Evolutionary conservation across 2,329 filamentous ascomycete genomes (phyloP).

Genomic region (Coniochaeta hoffmannii): DNA sequence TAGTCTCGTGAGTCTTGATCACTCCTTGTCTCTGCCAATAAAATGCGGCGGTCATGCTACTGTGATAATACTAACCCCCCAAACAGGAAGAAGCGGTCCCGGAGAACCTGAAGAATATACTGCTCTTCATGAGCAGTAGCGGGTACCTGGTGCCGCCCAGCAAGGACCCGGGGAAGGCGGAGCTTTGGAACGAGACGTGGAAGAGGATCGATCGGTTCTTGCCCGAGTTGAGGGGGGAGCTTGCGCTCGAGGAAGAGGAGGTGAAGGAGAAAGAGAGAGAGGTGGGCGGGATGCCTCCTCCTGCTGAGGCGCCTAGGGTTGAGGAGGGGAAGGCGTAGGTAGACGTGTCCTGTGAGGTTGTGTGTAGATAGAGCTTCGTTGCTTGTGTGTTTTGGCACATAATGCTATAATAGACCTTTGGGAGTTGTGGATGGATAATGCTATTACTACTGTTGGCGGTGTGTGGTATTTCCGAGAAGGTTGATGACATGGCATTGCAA

Average conservation of each 20-base stretch:
- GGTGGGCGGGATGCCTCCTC: no score
- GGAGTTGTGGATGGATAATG: background rate
- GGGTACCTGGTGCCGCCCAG: slow-evolving; percentile 71
- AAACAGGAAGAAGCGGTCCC: slow-evolving; percentile 83
- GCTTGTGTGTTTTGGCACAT: background rate
- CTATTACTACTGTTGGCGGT: background rate
- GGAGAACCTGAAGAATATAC: slow-evolving; percentile 91
- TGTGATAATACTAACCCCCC: background rate
- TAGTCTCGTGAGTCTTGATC: slow-evolving; percentile 69
- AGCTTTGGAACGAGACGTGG: slow-evolving; percentile 56
- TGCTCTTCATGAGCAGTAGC: slow-evolving; percentile 89
- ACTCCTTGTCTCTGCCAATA: no score
- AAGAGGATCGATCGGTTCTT: slow-evolving; percentile 59
- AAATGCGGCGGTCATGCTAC: no score
- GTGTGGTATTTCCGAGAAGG: background rate
- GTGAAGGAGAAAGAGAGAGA: slow-evolving; percentile 1
- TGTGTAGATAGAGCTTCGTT: background rate
- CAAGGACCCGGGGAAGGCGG: slow-evolving; percentile 45
- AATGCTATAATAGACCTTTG: background rate
- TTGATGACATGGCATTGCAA: no score
- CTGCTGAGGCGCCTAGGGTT: background rate
- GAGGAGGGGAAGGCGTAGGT: background rate
- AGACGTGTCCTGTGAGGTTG: background rate
- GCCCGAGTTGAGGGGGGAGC: slow-evolving; percentile 50
- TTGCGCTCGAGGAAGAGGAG: slow-evolving; percentile 18